Percentiles rank a stretch among this genome's conserved stretches.
These are phyloP conservation scores for Lagerstroemia speciosa DNA, from an alignment of 345 rosid genomes.

Conservation along the genomic window DNA sequence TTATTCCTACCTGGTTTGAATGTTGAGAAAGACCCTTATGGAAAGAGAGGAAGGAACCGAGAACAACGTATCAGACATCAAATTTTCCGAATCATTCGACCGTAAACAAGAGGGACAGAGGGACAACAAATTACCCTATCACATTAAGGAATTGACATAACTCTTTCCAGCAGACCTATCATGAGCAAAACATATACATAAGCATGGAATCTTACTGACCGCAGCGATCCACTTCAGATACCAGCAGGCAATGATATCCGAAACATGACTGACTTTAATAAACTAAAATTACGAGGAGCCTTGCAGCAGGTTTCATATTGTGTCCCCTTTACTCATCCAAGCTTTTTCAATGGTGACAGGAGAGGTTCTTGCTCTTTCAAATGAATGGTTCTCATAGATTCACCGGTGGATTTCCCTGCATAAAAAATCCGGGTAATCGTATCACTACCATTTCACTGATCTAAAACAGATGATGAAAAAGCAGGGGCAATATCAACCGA, in stretches of 20 bases:
- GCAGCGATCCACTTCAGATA: neutral
- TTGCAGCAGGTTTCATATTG: neutral
- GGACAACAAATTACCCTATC: neutral
- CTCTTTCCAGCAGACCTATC: neutral
- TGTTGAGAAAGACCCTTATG: no score
- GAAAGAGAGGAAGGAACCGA: no score
- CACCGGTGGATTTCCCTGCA: conserved; percentile 1
- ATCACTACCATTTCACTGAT: neutral
- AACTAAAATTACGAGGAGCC: neutral
- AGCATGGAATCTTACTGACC: neutral
- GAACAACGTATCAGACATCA: no score
- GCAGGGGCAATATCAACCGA: neutral
- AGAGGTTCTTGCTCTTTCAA: neutral
- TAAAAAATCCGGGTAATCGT: neutral
- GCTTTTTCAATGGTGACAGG: neutral
- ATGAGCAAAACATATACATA: neutral
- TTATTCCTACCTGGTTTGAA: no score
- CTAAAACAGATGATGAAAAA: neutral
- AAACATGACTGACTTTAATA: neutral
- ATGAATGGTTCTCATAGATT: neutral
- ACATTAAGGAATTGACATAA: neutral
- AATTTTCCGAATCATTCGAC: no score
- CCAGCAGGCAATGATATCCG: neutral
- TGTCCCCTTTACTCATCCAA: neutral
- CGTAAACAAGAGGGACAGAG: neutral